A percentile compares a stretch with the other conserved stretches of the same genome.
phyloP scores from a whole-genome alignment of 257 asterid species.

The Gynochthodes officinalis region DNA sequence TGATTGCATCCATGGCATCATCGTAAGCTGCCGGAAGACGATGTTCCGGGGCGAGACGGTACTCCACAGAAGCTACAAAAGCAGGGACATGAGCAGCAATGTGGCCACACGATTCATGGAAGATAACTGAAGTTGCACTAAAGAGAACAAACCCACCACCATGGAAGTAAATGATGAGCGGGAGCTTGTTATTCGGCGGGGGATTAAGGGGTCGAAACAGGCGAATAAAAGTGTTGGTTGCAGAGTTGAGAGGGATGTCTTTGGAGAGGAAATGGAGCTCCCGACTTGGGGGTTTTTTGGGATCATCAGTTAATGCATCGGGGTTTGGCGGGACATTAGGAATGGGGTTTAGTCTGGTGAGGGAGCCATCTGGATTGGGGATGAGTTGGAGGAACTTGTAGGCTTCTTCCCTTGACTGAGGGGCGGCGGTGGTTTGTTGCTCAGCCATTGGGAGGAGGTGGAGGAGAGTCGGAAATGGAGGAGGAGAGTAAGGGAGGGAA shows the following conservation, averaged over 20 bases:
- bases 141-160: conserved; percentile 59
- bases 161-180: conserved; percentile 52
- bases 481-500: neutral
- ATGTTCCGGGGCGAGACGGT: conserved; percentile 69
- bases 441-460: conserved; percentile 17
- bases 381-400: conserved; percentile 33
- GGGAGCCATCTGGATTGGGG: conserved; percentile 61
- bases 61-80: conserved; percentile 51
- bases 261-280: conserved; percentile 29
- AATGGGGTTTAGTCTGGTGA: conserved; percentile 26
- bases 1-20: conserved; percentile 60
- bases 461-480: neutral
- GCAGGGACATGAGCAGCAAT: conserved; percentile 51
- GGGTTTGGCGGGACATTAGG: conserved; percentile 44
- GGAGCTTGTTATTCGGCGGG: conserved; percentile 38
- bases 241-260: conserved; percentile 58
- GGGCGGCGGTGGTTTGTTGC: conserved; percentile 1
- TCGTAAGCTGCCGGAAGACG: conserved; percentile 82
- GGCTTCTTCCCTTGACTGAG: conserved; percentile 30
- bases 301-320: conserved; percentile 5
- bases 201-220: conserved; percentile 44
- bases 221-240: conserved; percentile 48
- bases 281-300: conserved; percentile 6
- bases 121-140: conserved; percentile 29
- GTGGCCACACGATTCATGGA: conserved; percentile 34